Percentiles rank a stretch among this genome's conserved stretches.
Conservation (phyloP, 2,329 filamentous ascomycete genomes). For the Exophiala calicioides region DNA sequence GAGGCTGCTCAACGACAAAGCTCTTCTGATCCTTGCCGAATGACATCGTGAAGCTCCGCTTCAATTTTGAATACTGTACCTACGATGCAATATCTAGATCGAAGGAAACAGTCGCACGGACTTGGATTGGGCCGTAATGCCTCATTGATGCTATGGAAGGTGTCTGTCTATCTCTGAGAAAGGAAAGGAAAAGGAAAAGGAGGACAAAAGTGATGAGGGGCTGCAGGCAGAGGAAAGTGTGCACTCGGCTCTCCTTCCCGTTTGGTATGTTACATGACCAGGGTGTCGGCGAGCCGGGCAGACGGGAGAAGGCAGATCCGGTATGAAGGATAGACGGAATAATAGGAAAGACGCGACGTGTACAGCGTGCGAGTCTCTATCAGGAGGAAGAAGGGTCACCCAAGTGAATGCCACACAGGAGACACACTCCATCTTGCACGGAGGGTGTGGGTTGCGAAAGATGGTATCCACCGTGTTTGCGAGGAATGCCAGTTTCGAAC, state of each 20-base stretch:
- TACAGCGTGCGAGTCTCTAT: constrained; percentile 1
- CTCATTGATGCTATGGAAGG: too few relatives aligned
- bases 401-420: constrained; percentile 1
- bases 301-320: neutral
- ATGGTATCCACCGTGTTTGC: constrained; percentile 3
- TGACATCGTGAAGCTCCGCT: too few relatives aligned
- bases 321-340: neutral
- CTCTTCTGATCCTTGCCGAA: too few relatives aligned
- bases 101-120: too few relatives aligned
- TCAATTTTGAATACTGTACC: too few relatives aligned
- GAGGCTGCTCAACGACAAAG: too few relatives aligned
- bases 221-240: neutral
- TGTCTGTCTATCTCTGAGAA: too few relatives aligned
- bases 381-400: constrained; percentile 1
- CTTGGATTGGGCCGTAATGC: too few relatives aligned
- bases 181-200: neutral
- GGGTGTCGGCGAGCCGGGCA: neutral
- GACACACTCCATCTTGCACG: constrained; percentile 2
- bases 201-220: neutral
- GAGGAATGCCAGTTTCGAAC: constrained; percentile 8
- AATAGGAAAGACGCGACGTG: constrained; percentile 3
- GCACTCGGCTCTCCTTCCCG: neutral
- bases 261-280: neutral
- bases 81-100: too few relatives aligned
- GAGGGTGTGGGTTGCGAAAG: neutral